Evolutionary conservation across 192 early-diverging fungal genomes (phyloP), one percentile per base, ranked within the genome.

Genomic region (Coemansia sp.): DNA sequence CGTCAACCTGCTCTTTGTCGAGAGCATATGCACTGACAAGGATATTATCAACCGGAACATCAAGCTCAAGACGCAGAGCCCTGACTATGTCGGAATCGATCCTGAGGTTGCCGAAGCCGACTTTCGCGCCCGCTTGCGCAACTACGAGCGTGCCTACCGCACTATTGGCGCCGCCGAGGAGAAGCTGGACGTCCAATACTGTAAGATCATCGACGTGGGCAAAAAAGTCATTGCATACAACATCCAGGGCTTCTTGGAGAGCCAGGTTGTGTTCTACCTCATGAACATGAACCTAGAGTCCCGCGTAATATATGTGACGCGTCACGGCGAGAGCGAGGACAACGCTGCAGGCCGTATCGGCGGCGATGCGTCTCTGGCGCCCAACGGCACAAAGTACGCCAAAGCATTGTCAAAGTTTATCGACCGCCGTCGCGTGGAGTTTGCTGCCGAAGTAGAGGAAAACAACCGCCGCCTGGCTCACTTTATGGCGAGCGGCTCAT

Each of bases 161-260:
- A 85, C 94, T 0, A 84, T 99, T 32, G 87, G 86, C 30, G 89
- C 92, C 6, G 87, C 88, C 34, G 96, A 96, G 70, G 97, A 99
- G 64, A 76, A 88, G 34, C 70, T 82, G 35, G 90, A 91, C 55
- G 87, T 88, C 9, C 90, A 92, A 59, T 99, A 93, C 78, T 95
- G 96, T 85, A 98, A 99, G 74, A 84, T 98, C 50, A 91, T 96
- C 64, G 94, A 99, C 80, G 95, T 98, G 7, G 97, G 97, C 61
- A 93, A 94, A 64, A 99, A 97, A 78, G 86, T 97, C 3, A 94
- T 97, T 74, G 93, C 96, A 15, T 86, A 95, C 83, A 94, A 95
- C 70, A 94, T 96, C 65, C 89, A 91, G 69, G 97, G 97, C 50
- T 99, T 95, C 73, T 76, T 99, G 43, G 84, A 89, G 35, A 90